These are phyloP conservation scores for Leptomonas pyrrhocoris DNA, from an alignment of 208 protist genomes.

Conservation along the genomic window DNA sequence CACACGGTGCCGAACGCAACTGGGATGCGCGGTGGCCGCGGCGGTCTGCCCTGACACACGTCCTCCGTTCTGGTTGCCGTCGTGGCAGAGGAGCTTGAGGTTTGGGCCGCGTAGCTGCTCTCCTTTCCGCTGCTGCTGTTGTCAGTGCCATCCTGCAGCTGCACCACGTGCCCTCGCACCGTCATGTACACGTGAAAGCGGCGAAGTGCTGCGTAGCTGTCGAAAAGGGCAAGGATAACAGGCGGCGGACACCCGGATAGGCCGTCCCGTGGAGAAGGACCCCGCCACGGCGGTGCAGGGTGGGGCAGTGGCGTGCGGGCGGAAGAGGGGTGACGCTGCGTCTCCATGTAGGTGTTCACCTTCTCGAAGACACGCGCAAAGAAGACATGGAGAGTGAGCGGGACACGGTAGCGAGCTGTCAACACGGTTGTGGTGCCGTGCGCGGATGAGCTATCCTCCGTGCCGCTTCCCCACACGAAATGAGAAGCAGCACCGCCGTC, in stretches of 20 bases:
- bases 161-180: conserved; percentile 63
- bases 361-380: conserved; percentile 47
- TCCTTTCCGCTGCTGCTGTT: neutral
- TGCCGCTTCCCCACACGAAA: neutral
- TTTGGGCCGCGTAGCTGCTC: neutral
- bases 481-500: neutral
- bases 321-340: neutral
- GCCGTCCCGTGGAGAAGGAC: neutral
- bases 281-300: too few relatives aligned
- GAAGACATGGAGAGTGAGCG: conserved; percentile 44
- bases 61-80: neutral
- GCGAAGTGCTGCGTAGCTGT: conserved; percentile 55
- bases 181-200: conserved; percentile 81
- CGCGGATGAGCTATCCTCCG: neutral
- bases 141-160: conserved; percentile 52
- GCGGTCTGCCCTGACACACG: neutral
- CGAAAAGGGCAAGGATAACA: conserved; percentile 62
- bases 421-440: conserved; percentile 6
- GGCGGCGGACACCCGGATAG: neutral
- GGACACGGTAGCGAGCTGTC: conserved; percentile 24
- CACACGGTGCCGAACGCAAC: conserved; percentile 30
- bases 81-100: neutral
- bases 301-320: neutral
- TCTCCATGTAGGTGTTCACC: conserved; percentile 33
- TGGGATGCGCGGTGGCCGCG: conserved; percentile 10